Evolutionary conservation across 768 basidiomycete genomes (phyloP).

Genomic region (Amanita phalloides): DNA sequence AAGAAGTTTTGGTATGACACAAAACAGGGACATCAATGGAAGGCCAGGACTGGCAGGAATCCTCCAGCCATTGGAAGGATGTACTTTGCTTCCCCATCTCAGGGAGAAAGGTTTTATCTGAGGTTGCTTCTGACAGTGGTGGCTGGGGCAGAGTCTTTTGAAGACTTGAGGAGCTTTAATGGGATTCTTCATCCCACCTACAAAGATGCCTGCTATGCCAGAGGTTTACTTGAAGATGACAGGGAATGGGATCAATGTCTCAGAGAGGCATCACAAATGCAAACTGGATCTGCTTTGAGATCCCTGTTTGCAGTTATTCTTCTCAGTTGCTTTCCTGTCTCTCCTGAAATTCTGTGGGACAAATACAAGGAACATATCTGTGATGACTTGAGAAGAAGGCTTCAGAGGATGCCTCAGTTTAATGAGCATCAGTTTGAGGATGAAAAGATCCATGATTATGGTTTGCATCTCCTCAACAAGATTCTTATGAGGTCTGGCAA

Average conservation of each 20-base stretch:
- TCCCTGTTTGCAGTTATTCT: conserved; percentile 22
- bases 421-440: no score
- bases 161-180: conserved; percentile 12
- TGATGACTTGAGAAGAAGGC: no score
- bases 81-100: conserved; percentile 1
- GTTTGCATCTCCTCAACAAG: no score
- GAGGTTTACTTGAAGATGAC: conserved; percentile 28
- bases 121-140: conserved; percentile 2
- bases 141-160: conserved; percentile 2
- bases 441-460: no score
- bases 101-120: conserved; percentile 2
- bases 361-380: no score
- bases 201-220: conserved; percentile 23
- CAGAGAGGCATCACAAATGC: conserved; percentile 21
- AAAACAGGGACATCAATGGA: no score
- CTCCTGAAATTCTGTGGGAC: no score
- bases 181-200: conserved; percentile 17
- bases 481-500: no score
- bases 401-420: no score
- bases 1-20: no score
- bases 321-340: not conserved
- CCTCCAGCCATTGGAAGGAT: no score
- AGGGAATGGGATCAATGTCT: conserved; percentile 29
- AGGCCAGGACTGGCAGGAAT: no score
- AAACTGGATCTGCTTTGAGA: conserved; percentile 20